These are phyloP conservation scores for Emergomyces orientalis DNA, from an alignment of 2,329 filamentous ascomycete species.

Conservation along the genomic window DNA sequence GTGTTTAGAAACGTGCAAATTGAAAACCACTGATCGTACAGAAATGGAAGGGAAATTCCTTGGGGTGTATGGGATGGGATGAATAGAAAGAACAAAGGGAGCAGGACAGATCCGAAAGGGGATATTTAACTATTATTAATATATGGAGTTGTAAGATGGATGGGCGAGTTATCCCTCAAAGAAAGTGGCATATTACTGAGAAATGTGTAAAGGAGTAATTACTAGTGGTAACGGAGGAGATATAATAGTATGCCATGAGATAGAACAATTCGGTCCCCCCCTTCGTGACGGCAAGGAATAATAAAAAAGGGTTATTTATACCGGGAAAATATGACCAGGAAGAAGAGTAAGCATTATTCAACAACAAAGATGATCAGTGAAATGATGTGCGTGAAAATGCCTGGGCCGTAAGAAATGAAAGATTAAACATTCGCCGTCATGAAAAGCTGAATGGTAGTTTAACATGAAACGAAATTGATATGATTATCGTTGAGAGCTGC, in stretches of 20 bases:
- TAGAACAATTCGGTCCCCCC: background rate
- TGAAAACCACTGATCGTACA: background rate
- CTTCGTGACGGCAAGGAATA: background rate
- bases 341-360: background rate
- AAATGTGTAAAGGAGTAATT: background rate
- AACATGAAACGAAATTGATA: slow-evolving; percentile 76
- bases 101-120: no score
- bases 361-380: background rate
- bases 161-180: background rate
- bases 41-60: no score
- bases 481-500: slow-evolving; percentile 80
- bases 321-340: background rate
- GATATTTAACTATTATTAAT: no score
- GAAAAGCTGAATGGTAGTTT: slow-evolving; percentile 9
- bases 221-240: background rate
- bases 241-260: background rate
- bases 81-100: no score
- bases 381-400: background rate
- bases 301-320: background rate
- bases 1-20: background rate
- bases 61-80: no score
- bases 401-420: background rate
- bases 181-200: background rate
- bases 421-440: background rate
- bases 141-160: no score